phyloP scores from a whole-genome alignment of 768 basidiomycete species.

The Termitomyces sp. region DNA sequence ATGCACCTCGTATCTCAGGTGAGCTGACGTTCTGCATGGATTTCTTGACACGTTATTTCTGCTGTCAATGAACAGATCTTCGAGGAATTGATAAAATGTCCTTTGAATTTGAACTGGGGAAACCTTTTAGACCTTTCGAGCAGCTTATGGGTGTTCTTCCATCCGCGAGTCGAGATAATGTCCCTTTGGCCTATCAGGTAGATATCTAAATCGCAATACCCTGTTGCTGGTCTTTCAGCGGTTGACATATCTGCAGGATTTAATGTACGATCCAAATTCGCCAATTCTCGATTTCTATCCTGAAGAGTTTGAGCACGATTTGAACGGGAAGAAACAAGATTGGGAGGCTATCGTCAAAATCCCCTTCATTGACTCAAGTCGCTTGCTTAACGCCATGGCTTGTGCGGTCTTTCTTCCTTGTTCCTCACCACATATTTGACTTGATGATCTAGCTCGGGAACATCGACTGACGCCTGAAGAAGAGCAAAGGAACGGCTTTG shows the following conservation, averaged over 20 bases:
- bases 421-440: background rate
- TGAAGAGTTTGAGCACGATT: conserved; percentile 80
- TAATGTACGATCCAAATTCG: conserved; percentile 83
- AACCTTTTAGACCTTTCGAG: conserved; percentile 88
- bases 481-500: conserved; percentile 64
- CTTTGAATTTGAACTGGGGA: conserved; percentile 85
- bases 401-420: conserved; percentile 34
- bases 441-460: conserved; percentile 55
- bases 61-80: conserved; percentile 25
- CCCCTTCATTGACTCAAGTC: conserved; percentile 86
- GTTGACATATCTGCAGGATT: conserved; percentile 47
- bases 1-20: conserved; percentile 96
- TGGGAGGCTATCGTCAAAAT: conserved; percentile 99
- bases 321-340: conserved; percentile 97
- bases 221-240: background rate
- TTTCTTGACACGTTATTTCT: background rate
- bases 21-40: conserved; percentile 11
- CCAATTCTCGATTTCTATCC: conserved; percentile 96
- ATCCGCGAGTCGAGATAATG: conserved; percentile 80
- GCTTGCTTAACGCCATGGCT: conserved; percentile 79
- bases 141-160: conserved; percentile 99
- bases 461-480: conserved; percentile 76
- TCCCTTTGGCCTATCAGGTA: conserved; percentile 84
- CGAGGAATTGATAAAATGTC: conserved; percentile 74
- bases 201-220: background rate